These are phyloP conservation scores for Sequoiadendron giganteum DNA, from an alignment of 75 land plant species.

Conservation along the genomic window DNA sequence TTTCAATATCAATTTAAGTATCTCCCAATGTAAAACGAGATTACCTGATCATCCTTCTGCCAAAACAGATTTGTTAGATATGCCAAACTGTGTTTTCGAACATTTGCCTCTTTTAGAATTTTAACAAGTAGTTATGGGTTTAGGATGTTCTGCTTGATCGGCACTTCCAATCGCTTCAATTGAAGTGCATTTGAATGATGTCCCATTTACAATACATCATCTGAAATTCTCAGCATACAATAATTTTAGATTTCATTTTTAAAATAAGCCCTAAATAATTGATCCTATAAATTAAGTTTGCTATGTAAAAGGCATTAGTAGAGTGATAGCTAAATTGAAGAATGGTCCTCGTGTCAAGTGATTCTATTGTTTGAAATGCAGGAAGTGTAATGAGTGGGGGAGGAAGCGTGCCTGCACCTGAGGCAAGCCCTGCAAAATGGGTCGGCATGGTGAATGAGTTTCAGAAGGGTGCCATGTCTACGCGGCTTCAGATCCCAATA, in stretches of 20 bases:
- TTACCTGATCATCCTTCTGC: too few species aligned
- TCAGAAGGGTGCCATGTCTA: slow-evolving; percentile 54
- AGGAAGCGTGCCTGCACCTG: slow-evolving; percentile 48
- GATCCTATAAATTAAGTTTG: too few species aligned
- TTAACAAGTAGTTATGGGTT: too few species aligned
- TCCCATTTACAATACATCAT: not conserved
- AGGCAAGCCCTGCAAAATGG: slow-evolving; percentile 59
- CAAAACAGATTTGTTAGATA: too few species aligned
- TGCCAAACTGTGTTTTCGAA: too few species aligned
- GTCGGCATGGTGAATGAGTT: slow-evolving; percentile 58
- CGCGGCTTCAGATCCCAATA: slow-evolving; percentile 67
- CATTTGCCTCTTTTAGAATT: too few species aligned
- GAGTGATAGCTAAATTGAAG: not conserved
- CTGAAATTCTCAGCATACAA: not conserved
- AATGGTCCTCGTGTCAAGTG: not conserved
- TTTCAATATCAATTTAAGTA: too few species aligned
- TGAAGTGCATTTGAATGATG: not conserved
- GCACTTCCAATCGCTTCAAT: not conserved
- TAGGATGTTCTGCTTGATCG: too few species aligned
- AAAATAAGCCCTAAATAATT: too few species aligned
- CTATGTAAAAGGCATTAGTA: not conserved
- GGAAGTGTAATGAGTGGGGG: slow-evolving; percentile 69
- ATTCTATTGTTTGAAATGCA: slow-evolving; percentile 7
- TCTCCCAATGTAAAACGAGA: too few species aligned
- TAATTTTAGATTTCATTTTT: not conserved